Evolutionary conservation across 305 asterid genomes (phyloP), one percentile per base, ranked within the genome.

Genomic region (Solanum chacoense): DNA sequence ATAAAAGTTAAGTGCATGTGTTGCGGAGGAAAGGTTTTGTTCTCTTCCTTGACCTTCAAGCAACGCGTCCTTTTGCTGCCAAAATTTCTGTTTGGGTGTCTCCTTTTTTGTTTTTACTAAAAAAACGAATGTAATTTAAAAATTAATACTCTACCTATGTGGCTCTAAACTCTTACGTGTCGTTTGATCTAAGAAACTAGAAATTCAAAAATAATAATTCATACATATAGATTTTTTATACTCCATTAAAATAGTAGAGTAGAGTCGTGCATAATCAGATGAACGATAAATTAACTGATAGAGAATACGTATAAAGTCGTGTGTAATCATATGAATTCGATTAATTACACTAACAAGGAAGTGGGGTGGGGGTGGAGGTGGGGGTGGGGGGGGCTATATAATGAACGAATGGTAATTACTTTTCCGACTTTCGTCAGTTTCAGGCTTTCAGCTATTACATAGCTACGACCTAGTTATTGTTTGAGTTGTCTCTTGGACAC

Each of bases 21-120:
- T 87, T 79, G 28, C 12, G 69, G 55, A 31, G 84, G n/a, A 79
- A 74, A 32, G 22, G n/a, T 32, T 22, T 73, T 65, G 86, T 76
- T 50, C n/a, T 40, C 29, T 87, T 87, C 35, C 89, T 87, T 87
- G 85, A 65, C 22, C 32, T 55, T 45, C 89, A 87, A 87, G 86
- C 45, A 87, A 87, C 89, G 89, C 89, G 89, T 76, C 77, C 18
- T 8, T 59, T 76, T 78, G 22, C 63, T 2, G 13, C 67, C 83
- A 31, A 28, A 69, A 24, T 86, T 86, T 38, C 63, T 73, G 84
- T 45, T 50, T 76, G 85, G 74, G 34, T 11, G 38, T 76, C 45
- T 76, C 45, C 16, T 55, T 4, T 74, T 45, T 81, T 9, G 18
- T 29, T 81, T 34, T 81, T 26, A 11, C 28, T 26, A 80, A 42